A percentile compares a stretch with the other conserved stretches of the same genome.
phyloP scores from a whole-genome alignment of 495 filamentous ascomycete genomes.

The Penicillium alfredii region DNA sequence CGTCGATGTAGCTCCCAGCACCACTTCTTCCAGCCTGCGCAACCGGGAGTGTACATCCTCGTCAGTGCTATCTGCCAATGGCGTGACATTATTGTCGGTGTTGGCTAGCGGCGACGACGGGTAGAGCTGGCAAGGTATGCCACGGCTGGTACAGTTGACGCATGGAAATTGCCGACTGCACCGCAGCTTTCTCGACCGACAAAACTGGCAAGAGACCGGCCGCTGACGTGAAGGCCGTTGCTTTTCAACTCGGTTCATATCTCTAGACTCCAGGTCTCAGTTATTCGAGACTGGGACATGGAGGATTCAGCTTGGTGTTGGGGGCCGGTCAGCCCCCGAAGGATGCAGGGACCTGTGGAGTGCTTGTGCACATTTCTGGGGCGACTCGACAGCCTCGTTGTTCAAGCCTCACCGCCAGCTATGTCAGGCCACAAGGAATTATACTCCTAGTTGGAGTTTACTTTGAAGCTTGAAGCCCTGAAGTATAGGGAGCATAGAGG shows the following conservation, averaged over 20 bases:
- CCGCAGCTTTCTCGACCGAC: conserved; percentile 42
- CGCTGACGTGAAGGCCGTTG: conserved; percentile 15
- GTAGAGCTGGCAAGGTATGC: conserved; percentile 27
- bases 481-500: too few species aligned
- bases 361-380: too few species aligned
- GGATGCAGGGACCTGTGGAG: too few species aligned
- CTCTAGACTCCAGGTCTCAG: too few species aligned
- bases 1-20: conserved; percentile 8
- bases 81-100: neutral
- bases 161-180: conserved; percentile 40
- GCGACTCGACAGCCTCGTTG: too few species aligned
- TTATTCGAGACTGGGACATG: too few species aligned
- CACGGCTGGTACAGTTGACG: conserved; percentile 35
- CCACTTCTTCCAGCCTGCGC: conserved; percentile 20
- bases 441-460: too few species aligned
- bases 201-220: conserved; percentile 36
- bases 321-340: too few species aligned
- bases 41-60: conserved; percentile 18
- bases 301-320: too few species aligned
- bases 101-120: neutral
- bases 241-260: conserved; percentile 16
- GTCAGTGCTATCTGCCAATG: conserved; percentile 1
- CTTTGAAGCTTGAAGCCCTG: too few species aligned
- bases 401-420: too few species aligned
- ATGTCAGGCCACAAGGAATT: too few species aligned